Base-by-base conservation (phyloP, 2,329 filamentous ascomycete species). In the Cephalotrichum gorgonifer region DNA sequence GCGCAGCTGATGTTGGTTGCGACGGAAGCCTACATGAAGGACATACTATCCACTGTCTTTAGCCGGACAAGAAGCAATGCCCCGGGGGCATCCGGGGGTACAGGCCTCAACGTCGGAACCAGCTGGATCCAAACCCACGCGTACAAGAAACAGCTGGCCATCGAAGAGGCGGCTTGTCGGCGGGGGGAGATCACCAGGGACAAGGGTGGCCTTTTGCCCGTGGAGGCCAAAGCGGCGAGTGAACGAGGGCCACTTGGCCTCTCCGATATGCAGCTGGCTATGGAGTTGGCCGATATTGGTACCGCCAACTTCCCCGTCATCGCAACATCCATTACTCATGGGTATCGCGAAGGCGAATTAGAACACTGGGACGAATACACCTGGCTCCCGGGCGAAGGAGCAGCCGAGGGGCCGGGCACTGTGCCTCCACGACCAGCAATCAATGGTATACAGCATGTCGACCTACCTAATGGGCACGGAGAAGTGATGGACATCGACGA, bases 301-400 rank as follows among this genome's bases (percentile, higher is more conserved):
- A 74, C 95, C 54, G 81, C 82, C 9, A 81, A 87, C 52, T 90
- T 93, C 67, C 88, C 87, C 0, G 73, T 88, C 23, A 71, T 95
- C 33, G 76, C 81, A 26, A 82, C 85, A 39, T 75, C 81, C 48
- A 79, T 95, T 43, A 70, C 83, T 57, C 78, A 81, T 53, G 76
- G 77, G 6, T 89, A 86, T 58, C 74, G 85, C 28, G 88, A 93
- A 59, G 84, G 85, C 49, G 86, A 89, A 61, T 70, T 88, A 14
- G 85, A 88, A 55, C 72, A 78, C 50, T 82, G 77, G 70, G 64
- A 77, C 42, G 76, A 82, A 56, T 79, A 81, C 56, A 75, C 75
- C 1, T 80, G 70, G 61, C 55, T 76, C 23, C 67, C 72, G 17
- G 68, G 65, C 27, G 47, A 63, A 53, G 51, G 60, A 6, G 52